Evolutionary conservation across 306 rosid species (phyloP).

Genomic region (Cyclanthera cordifolia): DNA sequence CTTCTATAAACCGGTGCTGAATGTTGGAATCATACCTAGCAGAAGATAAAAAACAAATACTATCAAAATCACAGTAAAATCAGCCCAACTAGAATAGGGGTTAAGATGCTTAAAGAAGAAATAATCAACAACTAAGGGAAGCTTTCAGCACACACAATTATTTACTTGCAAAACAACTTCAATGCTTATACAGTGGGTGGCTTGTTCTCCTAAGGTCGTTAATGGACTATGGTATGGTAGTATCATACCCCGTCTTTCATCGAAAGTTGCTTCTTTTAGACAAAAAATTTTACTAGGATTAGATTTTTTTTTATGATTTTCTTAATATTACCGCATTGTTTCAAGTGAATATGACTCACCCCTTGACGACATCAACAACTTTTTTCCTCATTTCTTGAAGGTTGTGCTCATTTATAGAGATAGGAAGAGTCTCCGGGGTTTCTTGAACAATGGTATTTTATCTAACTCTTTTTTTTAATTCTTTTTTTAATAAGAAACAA

Average conservation of each 20-base stretch:
- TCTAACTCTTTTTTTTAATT: neutral
- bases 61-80: neutral
- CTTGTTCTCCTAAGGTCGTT: neutral
- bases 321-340: neutral
- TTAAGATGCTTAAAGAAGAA: neutral
- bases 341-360: neutral
- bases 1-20: constrained; percentile 75
- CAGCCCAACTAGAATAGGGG: neutral
- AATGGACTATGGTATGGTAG: neutral
- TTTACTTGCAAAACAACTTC: neutral
- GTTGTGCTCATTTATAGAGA: neutral
- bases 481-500: too few relatives aligned
- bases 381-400: neutral
- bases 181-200: neutral
- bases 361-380: neutral
- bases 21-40: constrained; percentile 54
- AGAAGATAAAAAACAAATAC: neutral
- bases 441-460: neutral
- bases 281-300: neutral
- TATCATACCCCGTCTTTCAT: neutral
- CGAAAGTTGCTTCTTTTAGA: neutral
- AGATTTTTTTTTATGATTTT: neutral
- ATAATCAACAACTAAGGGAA: neutral
- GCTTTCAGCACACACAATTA: neutral
- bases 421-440: neutral